Base-by-base conservation (phyloP, 495 filamentous ascomycete species). In the Penicillium odoratum region DNA sequence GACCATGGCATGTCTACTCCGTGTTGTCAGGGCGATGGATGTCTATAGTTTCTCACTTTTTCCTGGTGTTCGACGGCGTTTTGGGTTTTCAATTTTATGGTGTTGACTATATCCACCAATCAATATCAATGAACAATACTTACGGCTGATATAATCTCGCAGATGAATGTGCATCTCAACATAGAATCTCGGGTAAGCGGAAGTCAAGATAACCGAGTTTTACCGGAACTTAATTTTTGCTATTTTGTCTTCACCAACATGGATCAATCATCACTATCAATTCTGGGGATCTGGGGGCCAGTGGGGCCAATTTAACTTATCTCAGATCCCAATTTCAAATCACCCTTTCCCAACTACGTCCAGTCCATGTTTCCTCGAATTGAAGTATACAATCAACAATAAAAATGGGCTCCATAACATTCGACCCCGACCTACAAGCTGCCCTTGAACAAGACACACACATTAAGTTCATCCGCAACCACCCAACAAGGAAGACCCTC, bases 381-480 rank as follows among this genome's bases (percentile, higher is more conserved):
- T 21, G 21, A 21, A 21, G 1, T 21, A 21, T 21, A 21, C 5
- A 26, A 26, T 26, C 11, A 47, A 47, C 2, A 21, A 15, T 5
- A 47, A 49, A 16, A 16, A 49, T 49, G 47, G 47, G 47, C 3
- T 28, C 28, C 28, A 16, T 29, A 13, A 21, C 47, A 49, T 13
- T 49, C 10, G 33, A 51, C 10, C 3, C 40, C 31, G 49, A 40
- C 33, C 16, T 34, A 15, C 18, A 40, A 11, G 15, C 15, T 34
- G 31, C 40, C 21, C 21, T 21, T 34, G 4, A 34, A n/a, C 16
- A 21, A 25, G 7, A 18, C 2, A 36, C 31, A 21, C 33, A 47
- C 7, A 81, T 92, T 49, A 72, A 82, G 15, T 81, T 83, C 69
- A 93, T 98, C 66, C 79, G 82, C 61, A 82, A 75, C 59, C 92